A percentile compares a stretch with the other conserved stretches of the same genome.
phyloP scores from a whole-genome alignment of 2,329 filamentous ascomycete species.

The Botrytis galanthina region DNA sequence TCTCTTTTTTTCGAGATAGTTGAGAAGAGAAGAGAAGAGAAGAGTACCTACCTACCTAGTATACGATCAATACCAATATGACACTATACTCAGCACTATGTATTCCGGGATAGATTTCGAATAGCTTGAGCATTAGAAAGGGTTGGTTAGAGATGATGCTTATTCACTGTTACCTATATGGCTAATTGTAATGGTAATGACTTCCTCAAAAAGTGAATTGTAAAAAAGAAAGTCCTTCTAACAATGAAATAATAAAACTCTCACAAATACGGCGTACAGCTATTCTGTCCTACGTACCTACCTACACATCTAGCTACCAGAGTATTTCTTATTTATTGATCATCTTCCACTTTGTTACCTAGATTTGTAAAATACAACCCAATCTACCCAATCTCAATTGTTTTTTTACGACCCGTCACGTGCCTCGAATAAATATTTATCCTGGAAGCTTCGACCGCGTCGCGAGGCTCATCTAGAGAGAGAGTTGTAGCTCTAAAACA shows the following conservation, averaged over 20 bases:
- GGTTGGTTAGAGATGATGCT: no score
- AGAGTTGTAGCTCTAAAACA: conserved; percentile 15
- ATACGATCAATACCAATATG: neutral
- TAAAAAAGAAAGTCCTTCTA: neutral
- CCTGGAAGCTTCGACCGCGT: conserved; percentile 23
- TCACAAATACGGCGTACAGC: neutral
- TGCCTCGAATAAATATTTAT: conserved; percentile 16
- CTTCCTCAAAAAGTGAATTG: neutral
- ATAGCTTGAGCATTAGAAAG: neutral
- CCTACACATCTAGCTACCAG: neutral
- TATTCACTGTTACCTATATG: neutral
- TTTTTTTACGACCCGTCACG: conserved; percentile 18
- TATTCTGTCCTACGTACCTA: neutral
- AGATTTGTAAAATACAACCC: no score
- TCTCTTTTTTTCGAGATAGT: neutral
- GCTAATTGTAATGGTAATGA: neutral
- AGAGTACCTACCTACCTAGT: no score
- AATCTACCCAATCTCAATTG: neutral
- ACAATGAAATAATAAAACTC: no score
- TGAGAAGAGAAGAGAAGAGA: no score
- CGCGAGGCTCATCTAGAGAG: conserved; percentile 22
- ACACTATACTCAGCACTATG: neutral
- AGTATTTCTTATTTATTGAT: neutral
- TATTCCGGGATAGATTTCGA: no score
- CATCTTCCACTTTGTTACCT: neutral